phyloP scores from a whole-genome alignment of 257 asterid species.

The Gentiana dahurica region DNA sequence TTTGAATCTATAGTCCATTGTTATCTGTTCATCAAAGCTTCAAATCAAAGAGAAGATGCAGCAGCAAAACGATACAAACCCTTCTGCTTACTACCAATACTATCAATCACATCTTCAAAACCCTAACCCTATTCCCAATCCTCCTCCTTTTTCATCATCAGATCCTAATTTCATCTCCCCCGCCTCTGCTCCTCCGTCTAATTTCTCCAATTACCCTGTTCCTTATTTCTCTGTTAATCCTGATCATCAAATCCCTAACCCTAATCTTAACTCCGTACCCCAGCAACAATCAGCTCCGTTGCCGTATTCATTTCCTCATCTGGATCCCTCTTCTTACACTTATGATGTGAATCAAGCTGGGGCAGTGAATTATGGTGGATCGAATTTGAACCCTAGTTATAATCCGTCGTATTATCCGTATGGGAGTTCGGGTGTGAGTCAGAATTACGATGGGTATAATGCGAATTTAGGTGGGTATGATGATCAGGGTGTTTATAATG shows the following conservation, averaged over 20 bases:
- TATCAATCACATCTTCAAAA: too few species aligned
- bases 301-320: slow-evolving; percentile 45
- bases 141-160: too few species aligned
- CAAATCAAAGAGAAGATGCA: too few species aligned
- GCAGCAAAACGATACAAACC: too few species aligned
- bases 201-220: slow-evolving; percentile 26
- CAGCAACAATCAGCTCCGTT: slow-evolving; percentile 24
- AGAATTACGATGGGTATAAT: slow-evolving; percentile 26
- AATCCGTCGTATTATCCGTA: slow-evolving; percentile 20
- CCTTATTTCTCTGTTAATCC: slow-evolving; percentile 29
- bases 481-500: slow-evolving; percentile 34
- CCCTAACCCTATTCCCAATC: too few species aligned
- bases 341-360: slow-evolving; percentile 32
- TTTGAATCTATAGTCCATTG: too few species aligned
- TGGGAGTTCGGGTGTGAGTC: slow-evolving; percentile 13
- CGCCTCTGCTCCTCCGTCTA: slow-evolving; percentile 81
- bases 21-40: too few species aligned
- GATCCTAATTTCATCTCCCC: slow-evolving; percentile 5
- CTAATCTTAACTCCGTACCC: slow-evolving; percentile 12
- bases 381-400: slow-evolving; percentile 20
- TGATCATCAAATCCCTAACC: slow-evolving; percentile 17
- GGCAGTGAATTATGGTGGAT: slow-evolving; percentile 25
- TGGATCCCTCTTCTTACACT: slow-evolving; percentile 23
- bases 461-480: slow-evolving; percentile 29
- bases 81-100: too few species aligned